These are phyloP conservation scores for Volvox reticuliferus DNA, from an alignment of 139 green algal genomes.

Conservation along the genomic window DNA sequence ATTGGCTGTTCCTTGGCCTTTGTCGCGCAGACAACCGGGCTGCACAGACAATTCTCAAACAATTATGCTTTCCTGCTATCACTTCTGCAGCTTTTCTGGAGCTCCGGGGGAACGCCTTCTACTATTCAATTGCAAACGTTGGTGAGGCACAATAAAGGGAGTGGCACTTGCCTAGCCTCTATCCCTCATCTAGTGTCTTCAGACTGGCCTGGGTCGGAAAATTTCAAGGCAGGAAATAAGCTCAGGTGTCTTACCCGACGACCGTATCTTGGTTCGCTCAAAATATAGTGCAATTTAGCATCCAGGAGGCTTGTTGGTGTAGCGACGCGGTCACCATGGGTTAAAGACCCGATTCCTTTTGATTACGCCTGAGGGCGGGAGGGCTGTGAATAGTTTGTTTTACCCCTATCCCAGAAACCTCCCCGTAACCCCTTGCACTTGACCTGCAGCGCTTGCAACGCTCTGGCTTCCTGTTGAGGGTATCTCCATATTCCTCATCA, in stretches of 20 bases:
- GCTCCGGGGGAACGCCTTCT: not conserved
- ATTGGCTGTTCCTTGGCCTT: not conserved
- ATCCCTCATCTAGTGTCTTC: too few relatives aligned
- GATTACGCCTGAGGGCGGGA: too few relatives aligned
- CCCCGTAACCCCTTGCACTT: not conserved
- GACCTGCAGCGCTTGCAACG: not conserved
- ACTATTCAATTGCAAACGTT: not conserved
- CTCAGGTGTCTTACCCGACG: too few relatives aligned
- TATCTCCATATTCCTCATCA: not conserved
- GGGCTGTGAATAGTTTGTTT: not conserved
- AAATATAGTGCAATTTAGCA: too few relatives aligned
- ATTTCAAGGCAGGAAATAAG: too few relatives aligned
- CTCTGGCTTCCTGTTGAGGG: constrained; percentile 9
- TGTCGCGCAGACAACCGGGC: not conserved
- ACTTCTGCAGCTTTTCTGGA: not conserved
- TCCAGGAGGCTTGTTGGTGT: too few relatives aligned
- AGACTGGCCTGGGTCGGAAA: too few relatives aligned
- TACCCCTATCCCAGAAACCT: not conserved
- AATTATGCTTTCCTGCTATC: not conserved
- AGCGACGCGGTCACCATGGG: too few relatives aligned
- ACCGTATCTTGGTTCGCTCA: too few relatives aligned
- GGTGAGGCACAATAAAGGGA: not conserved
- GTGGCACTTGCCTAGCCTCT: too few relatives aligned
- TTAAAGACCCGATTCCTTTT: too few relatives aligned
- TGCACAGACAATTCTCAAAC: not conserved